Evolutionary conservation across 2,329 filamentous ascomycete genomes (phyloP), one percentile per base, ranked within the genome.

Genomic region (Epichloe gansuensis): DNA sequence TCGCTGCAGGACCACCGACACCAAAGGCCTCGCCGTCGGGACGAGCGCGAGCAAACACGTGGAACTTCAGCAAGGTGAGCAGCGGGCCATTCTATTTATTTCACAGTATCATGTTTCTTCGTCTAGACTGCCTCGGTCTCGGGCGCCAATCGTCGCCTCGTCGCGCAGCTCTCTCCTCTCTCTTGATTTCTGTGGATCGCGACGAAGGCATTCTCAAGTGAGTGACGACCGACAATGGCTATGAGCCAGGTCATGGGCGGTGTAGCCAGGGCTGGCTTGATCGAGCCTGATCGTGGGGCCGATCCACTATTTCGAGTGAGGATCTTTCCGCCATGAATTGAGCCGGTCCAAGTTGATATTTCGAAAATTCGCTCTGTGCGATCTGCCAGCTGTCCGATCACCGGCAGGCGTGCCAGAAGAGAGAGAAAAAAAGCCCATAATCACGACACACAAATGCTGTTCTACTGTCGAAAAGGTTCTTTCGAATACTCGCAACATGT

Each of bases 61-160:
- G 66, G 65, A 71, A 62, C 57, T 70, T 72, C 52, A 69, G 70
- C 60, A 69, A 65, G 65, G 67, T 70, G 56, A 61, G 63, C 55
- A 53, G 12, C 31, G 13, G 31, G 41, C 12, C 23, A 13, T 45
- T 28, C 8, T 44, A 17, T 50, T 11, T 6, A n/a, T 41, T 49
- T 25, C 17, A 28, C 17, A 21, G 11, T n/a, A 13, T 49, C 13
- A 5, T 43, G 6, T 23, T 23, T 5, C n/a, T 28, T 39, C 12
- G 34, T 7, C 5, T 34, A 13, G n/a, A 31, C 13, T 11, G 34
- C 6, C 12, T 38, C 31, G 31, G 34, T 12, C 13, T 12, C 35
- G 34, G 9, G 45, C 35, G 34, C 6, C 15, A 15, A 15, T 31
- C n/a, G 11, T 47, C 9, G 11, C 31, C 23, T 23, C 6, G 31